phyloP scores from a whole-genome alignment of 1,284 basidiomycete genomes.

The Erythrobasidium hasegawianum region DNA sequence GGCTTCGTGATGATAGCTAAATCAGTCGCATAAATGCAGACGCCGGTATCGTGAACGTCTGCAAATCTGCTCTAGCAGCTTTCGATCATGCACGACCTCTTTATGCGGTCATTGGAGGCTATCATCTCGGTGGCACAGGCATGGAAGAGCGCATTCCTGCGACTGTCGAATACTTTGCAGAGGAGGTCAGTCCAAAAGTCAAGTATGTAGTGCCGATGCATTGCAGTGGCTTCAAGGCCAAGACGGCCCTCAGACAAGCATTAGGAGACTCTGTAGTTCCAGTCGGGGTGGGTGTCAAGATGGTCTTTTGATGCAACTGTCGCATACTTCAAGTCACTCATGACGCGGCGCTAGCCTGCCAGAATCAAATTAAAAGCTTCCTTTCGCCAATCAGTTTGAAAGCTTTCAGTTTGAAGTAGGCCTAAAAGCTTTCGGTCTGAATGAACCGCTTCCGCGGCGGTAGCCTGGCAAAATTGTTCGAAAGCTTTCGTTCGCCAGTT shows the following conservation, averaged over 20 bases:
- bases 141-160: slow-evolving; percentile 60
- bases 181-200: slow-evolving; percentile 60
- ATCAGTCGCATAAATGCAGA: too few species aligned
- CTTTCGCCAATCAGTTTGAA: too few species aligned
- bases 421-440: too few species aligned
- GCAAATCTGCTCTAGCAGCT: slow-evolving; percentile 62
- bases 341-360: too few species aligned
- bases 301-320: slow-evolving; percentile 52
- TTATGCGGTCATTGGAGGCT: slow-evolving; percentile 74
- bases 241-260: slow-evolving; percentile 62
- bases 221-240: slow-evolving; percentile 69
- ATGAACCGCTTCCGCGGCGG: too few species aligned
- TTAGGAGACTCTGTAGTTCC: slow-evolving; percentile 67
- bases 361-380: too few species aligned
- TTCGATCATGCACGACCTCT: slow-evolving; percentile 60
- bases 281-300: slow-evolving; percentile 65
- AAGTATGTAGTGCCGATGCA: slow-evolving; percentile 74
- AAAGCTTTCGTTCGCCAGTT: too few species aligned
- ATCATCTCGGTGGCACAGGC: slow-evolving; percentile 69
- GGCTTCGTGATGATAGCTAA: too few species aligned
- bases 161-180: slow-evolving; percentile 66
- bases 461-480: too few species aligned
- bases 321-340: too few species aligned
- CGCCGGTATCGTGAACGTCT: slow-evolving; percentile 76
- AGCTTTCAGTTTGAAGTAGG: too few species aligned